Evolutionary conservation across 129 eudicot genomes (phyloP).

Genomic region (Dittrichia graveolens): DNA sequence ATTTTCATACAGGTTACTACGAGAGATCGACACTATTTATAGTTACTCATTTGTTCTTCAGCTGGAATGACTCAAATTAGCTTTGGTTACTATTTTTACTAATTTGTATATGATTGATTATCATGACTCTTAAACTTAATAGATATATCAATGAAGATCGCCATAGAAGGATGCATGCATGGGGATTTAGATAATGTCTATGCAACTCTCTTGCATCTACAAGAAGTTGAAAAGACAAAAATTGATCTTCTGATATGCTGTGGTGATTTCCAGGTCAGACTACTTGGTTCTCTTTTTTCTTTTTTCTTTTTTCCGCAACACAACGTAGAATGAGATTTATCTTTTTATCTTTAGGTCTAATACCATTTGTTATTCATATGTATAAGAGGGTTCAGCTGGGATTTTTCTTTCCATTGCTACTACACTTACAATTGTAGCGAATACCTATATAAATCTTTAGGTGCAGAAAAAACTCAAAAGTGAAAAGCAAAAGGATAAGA

Average conservation of each 20-base stretch:
- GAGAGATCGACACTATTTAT: not conserved
- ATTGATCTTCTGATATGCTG: conserved; percentile 92
- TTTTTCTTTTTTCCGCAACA: not conserved
- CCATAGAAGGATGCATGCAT: conserved; percentile 98
- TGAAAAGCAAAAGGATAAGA: too few species aligned
- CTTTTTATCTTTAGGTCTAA: not conserved
- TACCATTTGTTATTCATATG: too few species aligned
- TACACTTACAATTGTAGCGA: too few species aligned
- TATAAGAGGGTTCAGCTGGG: too few species aligned
- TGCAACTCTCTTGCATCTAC: conserved; percentile 72
- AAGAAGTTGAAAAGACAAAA: conserved; percentile 57
- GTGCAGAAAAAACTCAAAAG: too few species aligned
- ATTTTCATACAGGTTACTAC: not conserved
- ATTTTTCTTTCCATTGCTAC: too few species aligned
- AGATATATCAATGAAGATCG: conserved; percentile 75
- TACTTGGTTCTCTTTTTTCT: not conserved
- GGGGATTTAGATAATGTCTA: conserved; percentile 95
- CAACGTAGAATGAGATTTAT: not conserved
- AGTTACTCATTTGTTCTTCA: not conserved
- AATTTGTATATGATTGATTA: not conserved
- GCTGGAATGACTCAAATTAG: not conserved
- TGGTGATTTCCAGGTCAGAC: conserved; percentile 87
- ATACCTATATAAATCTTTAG: too few species aligned
- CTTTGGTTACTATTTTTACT: conserved; percentile 6
- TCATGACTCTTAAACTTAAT: conserved; percentile 4